phyloP scores from a whole-genome alignment of 169 alveolate species.

The Plasmodium billcollinsi region DNA sequence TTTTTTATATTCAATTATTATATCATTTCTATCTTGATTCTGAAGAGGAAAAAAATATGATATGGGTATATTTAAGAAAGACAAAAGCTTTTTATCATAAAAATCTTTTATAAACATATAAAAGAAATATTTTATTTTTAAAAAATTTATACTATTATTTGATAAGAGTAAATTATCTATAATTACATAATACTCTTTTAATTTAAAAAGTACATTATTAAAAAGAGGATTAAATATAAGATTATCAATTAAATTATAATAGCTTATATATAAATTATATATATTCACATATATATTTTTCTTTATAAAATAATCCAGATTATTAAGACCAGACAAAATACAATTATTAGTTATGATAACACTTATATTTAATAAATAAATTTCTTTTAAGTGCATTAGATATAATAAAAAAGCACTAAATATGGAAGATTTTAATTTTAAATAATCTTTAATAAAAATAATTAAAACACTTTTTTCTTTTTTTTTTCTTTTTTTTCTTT shows the following conservation, averaged over 20 bases:
- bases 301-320: slow-evolving; percentile 41
- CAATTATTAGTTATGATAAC: slow-evolving; percentile 57
- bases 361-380: slow-evolving; percentile 46
- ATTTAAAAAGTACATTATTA: slow-evolving; percentile 32
- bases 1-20: neutral
- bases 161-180: slow-evolving; percentile 22
- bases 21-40: neutral
- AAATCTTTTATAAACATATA: slow-evolving; percentile 62
- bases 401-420: slow-evolving; percentile 47
- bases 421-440: slow-evolving; percentile 40
- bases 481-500: neutral
- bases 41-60: slow-evolving; percentile 16
- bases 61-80: slow-evolving; percentile 41
- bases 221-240: slow-evolving; percentile 45
- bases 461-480: slow-evolving; percentile 25
- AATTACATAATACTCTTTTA: slow-evolving; percentile 36
- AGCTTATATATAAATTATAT: slow-evolving; percentile 42
- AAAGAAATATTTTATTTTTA: slow-evolving; percentile 34
- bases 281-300: slow-evolving; percentile 55
- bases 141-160: slow-evolving; percentile 19
- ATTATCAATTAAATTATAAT: slow-evolving; percentile 41
- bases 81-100: slow-evolving; percentile 46
- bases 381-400: slow-evolving; percentile 49
- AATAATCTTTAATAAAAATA: slow-evolving; percentile 57
- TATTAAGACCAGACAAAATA: slow-evolving; percentile 29